Evolutionary conservation across 2,329 filamentous ascomycete species (phyloP).

Genomic region (Exophiala alcalophila): DNA sequence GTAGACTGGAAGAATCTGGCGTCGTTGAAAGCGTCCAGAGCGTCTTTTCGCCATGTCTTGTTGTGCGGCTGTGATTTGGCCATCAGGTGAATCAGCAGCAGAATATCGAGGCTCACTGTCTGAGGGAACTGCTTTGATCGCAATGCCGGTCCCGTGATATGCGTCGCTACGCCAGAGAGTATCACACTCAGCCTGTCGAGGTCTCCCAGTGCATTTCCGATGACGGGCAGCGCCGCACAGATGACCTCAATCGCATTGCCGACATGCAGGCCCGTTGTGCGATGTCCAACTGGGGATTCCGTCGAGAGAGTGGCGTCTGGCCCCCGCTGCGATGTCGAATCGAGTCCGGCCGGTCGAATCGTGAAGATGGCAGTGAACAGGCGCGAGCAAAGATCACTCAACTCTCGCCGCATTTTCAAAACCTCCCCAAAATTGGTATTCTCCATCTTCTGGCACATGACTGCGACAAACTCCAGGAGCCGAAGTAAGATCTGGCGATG

Average conservation of each 20-base stretch:
- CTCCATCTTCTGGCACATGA: conserved; percentile 90
- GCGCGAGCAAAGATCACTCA: conserved; percentile 83
- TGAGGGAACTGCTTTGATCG: conserved; percentile 84
- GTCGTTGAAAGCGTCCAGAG: conserved; percentile 90
- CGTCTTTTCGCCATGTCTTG: conserved; percentile 90
- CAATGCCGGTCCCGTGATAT: conserved; percentile 76
- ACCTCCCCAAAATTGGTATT: conserved; percentile 98
- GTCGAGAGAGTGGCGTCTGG: conserved; percentile 1
- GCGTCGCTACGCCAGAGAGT: conserved; percentile 75
- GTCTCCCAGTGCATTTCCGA: conserved; percentile 80
- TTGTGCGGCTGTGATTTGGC: conserved; percentile 74
- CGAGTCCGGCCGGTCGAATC: conserved; percentile 75
- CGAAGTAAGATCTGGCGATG: conserved; percentile 86
- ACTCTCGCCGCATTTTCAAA: conserved; percentile 81
- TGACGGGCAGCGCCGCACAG: conserved; percentile 71
- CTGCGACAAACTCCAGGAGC: conserved; percentile 81
- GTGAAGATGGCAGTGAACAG: conserved; percentile 93
- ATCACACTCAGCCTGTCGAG: conserved; percentile 77
- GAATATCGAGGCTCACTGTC: conserved; percentile 68
- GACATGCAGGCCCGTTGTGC: conserved; percentile 31
- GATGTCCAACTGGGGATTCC: conserved; percentile 27
- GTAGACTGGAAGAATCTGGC: conserved; percentile 75
- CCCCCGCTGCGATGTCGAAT: conserved; percentile 34
- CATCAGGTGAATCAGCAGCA: conserved; percentile 73
- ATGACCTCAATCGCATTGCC: conserved; percentile 80